Base-by-base conservation (phyloP, 225 moss, liverwort and hornwort species). In the Polytrichum commune region DNA sequence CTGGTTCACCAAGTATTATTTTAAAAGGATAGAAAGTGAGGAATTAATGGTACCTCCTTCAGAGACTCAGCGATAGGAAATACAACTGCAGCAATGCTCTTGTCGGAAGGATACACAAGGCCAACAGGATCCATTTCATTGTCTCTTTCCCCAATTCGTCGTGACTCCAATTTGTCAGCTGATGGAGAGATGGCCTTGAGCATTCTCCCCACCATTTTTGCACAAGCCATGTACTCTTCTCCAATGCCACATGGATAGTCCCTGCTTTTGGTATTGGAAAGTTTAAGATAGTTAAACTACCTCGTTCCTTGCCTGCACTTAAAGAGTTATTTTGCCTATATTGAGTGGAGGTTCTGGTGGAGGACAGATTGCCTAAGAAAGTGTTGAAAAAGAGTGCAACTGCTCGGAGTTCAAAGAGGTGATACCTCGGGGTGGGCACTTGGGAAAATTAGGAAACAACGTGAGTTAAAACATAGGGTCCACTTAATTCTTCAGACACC, bases 121-220 rank as follows among this genome's bases (percentile, higher is more conserved):
- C 94, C 97, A 38, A 97, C 97, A 53, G 97, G 97, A 75, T 97
- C 97, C 92, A 77, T 77, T 72, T 94, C 97, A 76, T 97, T 97
- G 30, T 97, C 87, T 61, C 79, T 3, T 78, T 97, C 97, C 33
- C 97, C 97, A 35, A 97, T 97, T 9, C 90, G 92, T 77, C 92
- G 86, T 54, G 85, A 77, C 72, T 92, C 90, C 38, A 82, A 80
- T 80, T 83, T 83, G 46, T 67, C 78, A n/a, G 74, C 77, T 33
- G 80, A 74, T 65, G 83, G 55, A 60, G 74, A 69, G 67, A 84
- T 65, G 26, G 35, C 27, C 66, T 81, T 83, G 69, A 92, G 79
- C 18, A 97, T 77, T 72, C 82, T 82, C 69, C 88, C 83, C 18
- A 92, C 88, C 74, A 94, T 86, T 78, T 94, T 97, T 24, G 83